Base-by-base conservation (phyloP, 2,329 filamentous ascomycete genomes). In the Lachnellula cervina region DNA sequence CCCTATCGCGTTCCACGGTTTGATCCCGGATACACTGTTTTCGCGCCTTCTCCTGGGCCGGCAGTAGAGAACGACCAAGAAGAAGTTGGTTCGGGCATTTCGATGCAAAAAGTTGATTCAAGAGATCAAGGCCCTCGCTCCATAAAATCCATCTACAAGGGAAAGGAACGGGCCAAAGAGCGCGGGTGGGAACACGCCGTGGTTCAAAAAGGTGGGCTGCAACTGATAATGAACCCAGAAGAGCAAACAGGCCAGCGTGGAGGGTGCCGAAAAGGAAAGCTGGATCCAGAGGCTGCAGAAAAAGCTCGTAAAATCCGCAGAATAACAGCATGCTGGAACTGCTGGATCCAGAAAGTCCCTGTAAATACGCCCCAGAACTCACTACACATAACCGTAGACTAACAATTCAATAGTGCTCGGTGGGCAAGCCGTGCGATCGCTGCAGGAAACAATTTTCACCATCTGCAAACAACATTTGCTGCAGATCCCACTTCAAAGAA, bases 281-380 rank as follows among this genome's bases (percentile, higher is more conserved):
- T 65, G 19, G 57, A 59, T 37, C 59, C 57, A 1, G 48, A 63
- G 17, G 56, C 55, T 7, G 55, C 57, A 21, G 60, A 62, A 32
- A 64, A 60, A 19, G 61, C 62, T 11, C 54, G 55, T 16, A 51
- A 47, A 14, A 61, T 66, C 11, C 55, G 64, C 11, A 58, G 49
- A 34, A 42, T 61, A 19, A 53, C 52, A 16, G 63, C 64, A 2
- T 66, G 64, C 49, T 64, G 62, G 62, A 58, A 59, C 21, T 65
- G 64, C 37, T 65, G 62, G 64, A 56, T 58, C 3, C 60, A 62
- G 52, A 65, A 66, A 54, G 58, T 62, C 9, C 51, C 61, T 5
- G 60, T 63, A 46, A 16, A 28, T 46, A 25, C 5, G 19, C 19
- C 44, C 9, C 37, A 5, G 42, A 56, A 49, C 25, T 23, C 11